A percentile compares a stretch with the other conserved stretches of the same genome.
phyloP scores from a whole-genome alignment of 257 asterid species.

The Ilex aquifolium region DNA sequence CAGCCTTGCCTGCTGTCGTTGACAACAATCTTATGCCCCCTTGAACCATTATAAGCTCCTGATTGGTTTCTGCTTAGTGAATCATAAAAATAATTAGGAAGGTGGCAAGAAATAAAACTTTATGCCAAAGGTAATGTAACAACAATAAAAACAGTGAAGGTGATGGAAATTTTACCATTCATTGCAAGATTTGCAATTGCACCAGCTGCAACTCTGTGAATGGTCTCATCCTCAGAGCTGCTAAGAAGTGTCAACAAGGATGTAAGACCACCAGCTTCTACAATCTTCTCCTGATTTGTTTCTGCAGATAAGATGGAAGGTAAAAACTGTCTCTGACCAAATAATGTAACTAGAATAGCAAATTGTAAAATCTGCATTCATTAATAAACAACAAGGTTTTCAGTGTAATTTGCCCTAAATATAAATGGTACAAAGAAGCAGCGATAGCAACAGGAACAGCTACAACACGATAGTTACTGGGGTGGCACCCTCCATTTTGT shows the following conservation, averaged over 20 bases:
- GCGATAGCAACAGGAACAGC: too few relatives aligned
- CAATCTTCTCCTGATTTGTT: conserved; percentile 79
- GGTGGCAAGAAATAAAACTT: conserved; percentile 13
- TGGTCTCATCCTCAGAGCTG: conserved; percentile 60
- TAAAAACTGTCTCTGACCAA: background rate
- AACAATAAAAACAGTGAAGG: conserved; percentile 1
- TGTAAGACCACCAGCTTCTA: conserved; percentile 79
- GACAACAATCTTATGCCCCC: conserved; percentile 73
- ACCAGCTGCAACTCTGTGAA: conserved; percentile 87
- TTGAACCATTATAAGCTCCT: conserved; percentile 74
- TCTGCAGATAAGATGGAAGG: conserved; percentile 29
- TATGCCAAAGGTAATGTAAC: conserved; percentile 6
- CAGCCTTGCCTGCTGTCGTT: conserved; percentile 56
- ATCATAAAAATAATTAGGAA: conserved; percentile 1
- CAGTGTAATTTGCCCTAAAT: too few relatives aligned
- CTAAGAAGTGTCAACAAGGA: conserved; percentile 66
- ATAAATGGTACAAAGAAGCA: too few relatives aligned
- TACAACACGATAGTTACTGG: too few relatives aligned
- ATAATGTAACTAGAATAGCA: too few relatives aligned
- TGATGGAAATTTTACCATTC: conserved; percentile 50
- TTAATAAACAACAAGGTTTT: too few relatives aligned
- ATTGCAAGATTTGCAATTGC: conserved; percentile 94
- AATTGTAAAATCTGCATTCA: too few relatives aligned
- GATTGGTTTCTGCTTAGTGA: conserved; percentile 59
- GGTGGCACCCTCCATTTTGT: too few relatives aligned